phyloP scores from a whole-genome alignment of 208 protist genomes.

The Trypanosoma cruzi region DNA sequence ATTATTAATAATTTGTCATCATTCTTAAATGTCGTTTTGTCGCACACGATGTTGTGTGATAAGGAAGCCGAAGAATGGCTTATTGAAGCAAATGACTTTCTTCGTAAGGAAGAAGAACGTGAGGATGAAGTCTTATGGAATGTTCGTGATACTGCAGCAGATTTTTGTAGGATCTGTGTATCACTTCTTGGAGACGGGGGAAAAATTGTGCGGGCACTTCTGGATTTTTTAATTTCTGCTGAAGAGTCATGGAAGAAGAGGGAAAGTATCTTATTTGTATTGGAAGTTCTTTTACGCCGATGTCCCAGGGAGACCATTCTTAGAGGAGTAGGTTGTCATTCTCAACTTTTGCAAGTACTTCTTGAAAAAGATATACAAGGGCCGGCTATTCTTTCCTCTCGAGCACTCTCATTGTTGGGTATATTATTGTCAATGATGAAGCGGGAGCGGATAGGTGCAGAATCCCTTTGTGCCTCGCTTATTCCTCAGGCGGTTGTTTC shows the following conservation, averaged over 20 bases:
- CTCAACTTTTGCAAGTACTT: constrained; percentile 38
- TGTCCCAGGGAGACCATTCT: constrained; percentile 26
- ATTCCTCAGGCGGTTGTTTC: constrained; percentile 22
- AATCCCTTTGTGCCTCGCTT: constrained; percentile 1
- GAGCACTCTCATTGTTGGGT: constrained; percentile 45
- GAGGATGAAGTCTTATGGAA: constrained; percentile 48
- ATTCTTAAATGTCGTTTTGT: constrained; percentile 40
- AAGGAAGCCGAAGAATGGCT: constrained; percentile 30
- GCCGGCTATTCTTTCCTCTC: constrained; percentile 33
- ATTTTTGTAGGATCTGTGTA: constrained; percentile 33
- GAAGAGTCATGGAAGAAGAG: constrained; percentile 28
- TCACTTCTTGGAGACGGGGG: constrained; percentile 31
- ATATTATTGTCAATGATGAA: constrained; percentile 34
- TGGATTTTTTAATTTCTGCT: constrained; percentile 1
- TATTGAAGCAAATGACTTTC: constrained; percentile 45
- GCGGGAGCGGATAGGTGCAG: neutral
- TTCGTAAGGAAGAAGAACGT: constrained; percentile 59
- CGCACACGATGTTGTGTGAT: constrained; percentile 36
- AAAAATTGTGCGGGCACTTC: constrained; percentile 35
- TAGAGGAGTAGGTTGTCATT: constrained; percentile 42
- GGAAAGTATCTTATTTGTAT: constrained; percentile 56
- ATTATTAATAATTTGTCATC: constrained; percentile 1
- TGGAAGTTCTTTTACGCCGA: constrained; percentile 40
- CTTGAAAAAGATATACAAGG: constrained; percentile 32
- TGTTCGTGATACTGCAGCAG: constrained; percentile 42